Percentiles rank a stretch among this genome's conserved stretches.
Evolutionary conservation across 2,329 filamentous ascomycete species (phyloP).

Genomic region (Neurospora crassa): DNA sequence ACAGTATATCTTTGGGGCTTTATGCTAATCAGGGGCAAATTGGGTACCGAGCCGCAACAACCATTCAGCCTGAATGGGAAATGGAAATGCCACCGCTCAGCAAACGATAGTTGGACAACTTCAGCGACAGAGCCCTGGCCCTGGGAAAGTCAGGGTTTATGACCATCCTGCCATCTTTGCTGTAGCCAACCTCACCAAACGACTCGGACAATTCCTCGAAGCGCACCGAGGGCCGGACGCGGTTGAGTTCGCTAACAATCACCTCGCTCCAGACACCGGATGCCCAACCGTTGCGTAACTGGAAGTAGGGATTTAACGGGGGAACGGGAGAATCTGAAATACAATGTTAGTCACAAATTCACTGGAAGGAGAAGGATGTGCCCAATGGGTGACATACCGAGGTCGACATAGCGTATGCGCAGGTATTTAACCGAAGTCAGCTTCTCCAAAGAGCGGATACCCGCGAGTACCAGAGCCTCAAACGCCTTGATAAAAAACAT

Average conservation of each 20-base stretch:
- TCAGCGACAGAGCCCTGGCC: constrained; percentile 43
- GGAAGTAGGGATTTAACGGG: constrained; percentile 63
- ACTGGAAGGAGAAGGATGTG: not conserved
- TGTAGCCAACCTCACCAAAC: constrained; percentile 49
- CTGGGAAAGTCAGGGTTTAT: constrained; percentile 46
- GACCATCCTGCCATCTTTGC: constrained; percentile 49
- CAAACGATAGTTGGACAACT: constrained; percentile 47
- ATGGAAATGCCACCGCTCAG: constrained; percentile 32
- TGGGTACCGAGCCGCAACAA: not conserved
- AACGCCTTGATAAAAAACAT: constrained; percentile 64
- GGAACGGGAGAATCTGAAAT: constrained; percentile 56
- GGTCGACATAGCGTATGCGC: constrained; percentile 65
- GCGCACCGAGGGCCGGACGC: constrained; percentile 45
- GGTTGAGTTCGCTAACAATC: constrained; percentile 52
- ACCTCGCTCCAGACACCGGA: constrained; percentile 64
- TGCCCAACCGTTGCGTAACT: constrained; percentile 49
- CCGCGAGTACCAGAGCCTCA: constrained; percentile 56
- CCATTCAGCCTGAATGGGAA: constrained; percentile 4
- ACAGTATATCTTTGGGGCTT: not conserved
- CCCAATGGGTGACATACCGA: constrained; percentile 37
- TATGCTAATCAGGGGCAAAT: not conserved
- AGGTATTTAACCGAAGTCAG: constrained; percentile 53
- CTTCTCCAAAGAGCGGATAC: constrained; percentile 48
- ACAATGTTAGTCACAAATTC: not conserved
- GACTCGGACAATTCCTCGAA: constrained; percentile 56